Evolutionary conservation across 352 stramenopile genomes (phyloP), one percentile per base, ranked within the genome.

Genomic region (Phytophthora uliginosa): DNA sequence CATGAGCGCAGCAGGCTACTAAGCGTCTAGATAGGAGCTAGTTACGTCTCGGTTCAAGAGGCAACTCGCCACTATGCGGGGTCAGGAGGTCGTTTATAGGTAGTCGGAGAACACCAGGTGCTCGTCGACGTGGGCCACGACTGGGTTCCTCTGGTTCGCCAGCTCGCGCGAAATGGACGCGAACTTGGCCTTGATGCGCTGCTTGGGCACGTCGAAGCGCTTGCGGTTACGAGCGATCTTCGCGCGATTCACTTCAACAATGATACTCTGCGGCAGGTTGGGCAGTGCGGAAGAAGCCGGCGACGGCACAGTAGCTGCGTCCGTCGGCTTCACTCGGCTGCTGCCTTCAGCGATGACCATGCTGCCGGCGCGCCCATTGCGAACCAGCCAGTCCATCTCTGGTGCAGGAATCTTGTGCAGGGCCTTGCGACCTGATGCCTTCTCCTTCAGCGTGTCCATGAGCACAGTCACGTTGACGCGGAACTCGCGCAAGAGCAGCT

Each of bases 21-120:
- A 26, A 38, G 57, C 57, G 36, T 73, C 69, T 76, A 76, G 66
- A 71, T 61, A 51, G 60, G 57, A 65, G 50, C 50, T 65, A 66
- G 50, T 53, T 69, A 52, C 64, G 33, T 59, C 70, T 66, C 15
- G 48, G 31, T 63, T 17, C 7, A 40, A 33, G n/a, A 60, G 34
- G 36, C 8, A 65, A 71, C 47, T 54, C 18, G 36, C 24, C 34
- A 20, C 31, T 69, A 45, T 7, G 4, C 2, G 20, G 38, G 28
- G 36, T 31, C 26, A 7, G 2, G 26, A 31, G 26, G 10, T 50
- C 22, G 20, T 50, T 66, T 81, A 90, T 63, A 91, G 63, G 59
- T 94, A 93, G 67, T 94, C 86, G n/a, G 86, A 92, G 59, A 93
- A 92, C 47, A 89, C 76, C 33, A 92, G 67, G 66, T 92, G 83